Conservation (phyloP, 352 stramenopile genomes). For the Phytophthora ohioensis region DNA sequence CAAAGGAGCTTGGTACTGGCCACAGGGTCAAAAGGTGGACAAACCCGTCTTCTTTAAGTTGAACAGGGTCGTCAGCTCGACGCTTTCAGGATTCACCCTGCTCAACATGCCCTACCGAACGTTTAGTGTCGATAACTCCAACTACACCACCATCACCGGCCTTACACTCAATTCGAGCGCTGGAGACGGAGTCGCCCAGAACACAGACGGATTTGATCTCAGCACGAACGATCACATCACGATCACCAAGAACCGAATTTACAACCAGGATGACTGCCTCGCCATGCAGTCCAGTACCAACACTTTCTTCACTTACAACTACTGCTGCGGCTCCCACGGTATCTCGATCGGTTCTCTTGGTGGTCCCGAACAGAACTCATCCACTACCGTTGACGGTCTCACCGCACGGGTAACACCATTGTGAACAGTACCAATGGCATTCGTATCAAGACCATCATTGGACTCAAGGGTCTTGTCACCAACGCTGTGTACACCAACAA, state of each 20-base stretch:
- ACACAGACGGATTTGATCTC: constrained; percentile 38
- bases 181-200: constrained; percentile 20
- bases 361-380: constrained; percentile 10
- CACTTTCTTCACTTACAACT: constrained; percentile 26
- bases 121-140: constrained; percentile 24
- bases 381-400: constrained; percentile 27
- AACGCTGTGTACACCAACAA: constrained; percentile 35
- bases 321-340: constrained; percentile 27
- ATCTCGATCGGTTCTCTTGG: constrained; percentile 36
- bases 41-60: constrained; percentile 28
- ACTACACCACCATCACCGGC: constrained; percentile 27
- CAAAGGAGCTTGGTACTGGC: constrained; percentile 46
- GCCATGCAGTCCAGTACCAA: constrained; percentile 33
- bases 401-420: constrained; percentile 30
- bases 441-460: constrained; percentile 32
- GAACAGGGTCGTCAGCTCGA: constrained; percentile 26
- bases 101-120: constrained; percentile 32
- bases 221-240: constrained; percentile 35
- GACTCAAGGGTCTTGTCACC: constrained; percentile 25
- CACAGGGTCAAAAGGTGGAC: constrained; percentile 32
- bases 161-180: constrained; percentile 30
- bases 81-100: constrained; percentile 38
- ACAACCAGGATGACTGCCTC: constrained; percentile 35
- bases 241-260: constrained; percentile 41
- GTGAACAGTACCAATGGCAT: constrained; percentile 42